phyloP scores from a whole-genome alignment of 2,329 filamentous ascomycete genomes.

The Fusarium brachygibbosum region DNA sequence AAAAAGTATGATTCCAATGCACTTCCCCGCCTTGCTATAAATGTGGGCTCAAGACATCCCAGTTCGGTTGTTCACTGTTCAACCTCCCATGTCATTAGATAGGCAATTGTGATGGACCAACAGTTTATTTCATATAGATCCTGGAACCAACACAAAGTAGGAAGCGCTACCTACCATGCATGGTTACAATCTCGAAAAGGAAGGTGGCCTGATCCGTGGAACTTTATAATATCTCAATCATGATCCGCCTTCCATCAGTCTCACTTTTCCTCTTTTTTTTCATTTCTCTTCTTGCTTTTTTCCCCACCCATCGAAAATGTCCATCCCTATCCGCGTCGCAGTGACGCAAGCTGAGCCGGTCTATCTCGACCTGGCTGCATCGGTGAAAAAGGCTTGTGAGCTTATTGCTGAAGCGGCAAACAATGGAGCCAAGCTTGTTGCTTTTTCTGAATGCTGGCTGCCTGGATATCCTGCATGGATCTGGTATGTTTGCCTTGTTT shows the following conservation, averaged over 20 bases:
- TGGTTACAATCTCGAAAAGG: neutral
- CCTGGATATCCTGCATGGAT: conserved; percentile 66
- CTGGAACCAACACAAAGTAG: neutral
- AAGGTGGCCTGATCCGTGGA: neutral
- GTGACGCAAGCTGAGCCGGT: conserved; percentile 49
- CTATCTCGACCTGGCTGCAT: conserved; percentile 42
- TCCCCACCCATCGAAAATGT: conserved; percentile 6
- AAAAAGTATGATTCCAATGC: too few relatives aligned
- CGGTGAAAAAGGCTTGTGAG: conserved; percentile 44
- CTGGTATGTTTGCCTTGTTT: conserved; percentile 38
- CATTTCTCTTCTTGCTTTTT: conserved; percentile 1
- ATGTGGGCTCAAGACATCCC: neutral
- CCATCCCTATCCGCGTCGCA: conserved; percentile 37
- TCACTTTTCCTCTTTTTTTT: neutral
- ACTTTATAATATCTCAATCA: neutral
- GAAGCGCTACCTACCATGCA: neutral
- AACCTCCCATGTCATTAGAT: neutral
- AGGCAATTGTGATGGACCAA: neutral
- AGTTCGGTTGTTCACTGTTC: neutral
- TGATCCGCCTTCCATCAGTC: neutral
- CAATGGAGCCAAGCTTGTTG: conserved; percentile 67
- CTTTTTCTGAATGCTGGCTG: conserved; percentile 67
- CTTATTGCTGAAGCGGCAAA: conserved; percentile 46
- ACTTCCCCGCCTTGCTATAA: neutral
- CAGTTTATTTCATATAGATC: neutral